Percentiles rank a stretch among this genome's conserved stretches.
These are phyloP conservation scores for Gaertneriomyces semiglobifer DNA, from an alignment of 192 early-diverging fungal species.

Conservation along the genomic window DNA sequence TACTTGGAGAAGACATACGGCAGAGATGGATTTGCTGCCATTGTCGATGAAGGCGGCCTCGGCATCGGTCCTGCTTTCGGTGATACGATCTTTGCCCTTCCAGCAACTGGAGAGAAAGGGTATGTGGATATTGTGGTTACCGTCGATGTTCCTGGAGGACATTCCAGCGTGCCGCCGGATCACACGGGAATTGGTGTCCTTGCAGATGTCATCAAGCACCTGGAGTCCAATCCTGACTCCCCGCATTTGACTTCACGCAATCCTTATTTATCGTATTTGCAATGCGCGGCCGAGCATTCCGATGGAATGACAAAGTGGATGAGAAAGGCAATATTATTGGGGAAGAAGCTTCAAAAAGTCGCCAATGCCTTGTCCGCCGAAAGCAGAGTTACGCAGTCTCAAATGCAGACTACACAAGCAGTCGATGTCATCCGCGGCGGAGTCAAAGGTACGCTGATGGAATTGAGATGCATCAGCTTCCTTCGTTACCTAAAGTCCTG, in stretches of 20 bases:
- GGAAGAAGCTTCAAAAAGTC: constrained; percentile 7
- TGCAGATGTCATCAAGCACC: constrained; percentile 15
- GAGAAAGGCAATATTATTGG: constrained; percentile 16
- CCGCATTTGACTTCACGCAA: constrained; percentile 19
- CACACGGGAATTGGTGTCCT: constrained; percentile 41
- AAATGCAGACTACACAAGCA: constrained; percentile 44
- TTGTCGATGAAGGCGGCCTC: constrained; percentile 41
- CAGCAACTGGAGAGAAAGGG: constrained; percentile 37
- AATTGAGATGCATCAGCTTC: background rate
- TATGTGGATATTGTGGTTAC: constrained; percentile 29
- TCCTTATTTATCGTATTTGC: constrained; percentile 27
- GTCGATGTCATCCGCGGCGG: constrained; percentile 46
- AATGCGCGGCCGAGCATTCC: constrained; percentile 28
- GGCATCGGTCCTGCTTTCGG: constrained; percentile 11
- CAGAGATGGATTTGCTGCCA: constrained; percentile 23
- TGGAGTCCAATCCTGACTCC: constrained; percentile 26
- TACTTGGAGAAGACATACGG: background rate
- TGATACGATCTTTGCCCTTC: constrained; percentile 18
- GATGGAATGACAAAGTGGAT: constrained; percentile 22
- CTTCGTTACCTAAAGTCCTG: background rate
- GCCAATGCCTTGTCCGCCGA: constrained; percentile 16
- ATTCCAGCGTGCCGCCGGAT: constrained; percentile 41
- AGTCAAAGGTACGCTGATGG: constrained; percentile 29
- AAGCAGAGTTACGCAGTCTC: constrained; percentile 10
- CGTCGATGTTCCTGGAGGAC: constrained; percentile 35